Percentiles rank a stretch among this genome's conserved stretches.
Evolutionary conservation across 495 filamentous ascomycete genomes (phyloP).

Genomic region (Schizothecium vesticola): DNA sequence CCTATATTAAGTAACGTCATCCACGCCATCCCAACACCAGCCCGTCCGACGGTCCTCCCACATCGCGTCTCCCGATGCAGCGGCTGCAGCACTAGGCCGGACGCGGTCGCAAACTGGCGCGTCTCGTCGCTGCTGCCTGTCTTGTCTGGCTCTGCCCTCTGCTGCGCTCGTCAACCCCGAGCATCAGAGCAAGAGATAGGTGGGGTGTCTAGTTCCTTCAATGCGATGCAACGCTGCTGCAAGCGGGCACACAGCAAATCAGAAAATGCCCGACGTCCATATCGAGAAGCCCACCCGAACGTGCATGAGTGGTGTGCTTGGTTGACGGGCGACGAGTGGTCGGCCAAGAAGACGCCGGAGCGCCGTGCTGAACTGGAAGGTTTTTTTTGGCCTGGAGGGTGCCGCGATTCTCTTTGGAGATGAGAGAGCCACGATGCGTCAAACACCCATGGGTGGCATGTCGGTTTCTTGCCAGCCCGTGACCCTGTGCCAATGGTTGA

Average conservation of each 20-base stretch:
- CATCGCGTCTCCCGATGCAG: slow-evolving; percentile 6
- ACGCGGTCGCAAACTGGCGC: background rate
- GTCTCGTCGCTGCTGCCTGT: background rate
- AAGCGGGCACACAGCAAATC: slow-evolving; percentile 24
- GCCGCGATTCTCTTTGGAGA: background rate
- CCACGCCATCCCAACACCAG: background rate
- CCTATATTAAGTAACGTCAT: slow-evolving; percentile 36
- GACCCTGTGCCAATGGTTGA: background rate
- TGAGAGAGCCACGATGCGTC: background rate
- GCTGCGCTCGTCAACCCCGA: background rate
- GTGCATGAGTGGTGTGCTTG: slow-evolving; percentile 4
- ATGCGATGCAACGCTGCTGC: slow-evolving; percentile 19
- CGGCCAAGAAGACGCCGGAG: background rate
- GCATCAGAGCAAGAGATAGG: background rate
- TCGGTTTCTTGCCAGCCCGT: background rate
- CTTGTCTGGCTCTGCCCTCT: background rate
- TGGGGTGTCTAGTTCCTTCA: slow-evolving; percentile 7
- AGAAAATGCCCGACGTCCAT: slow-evolving; percentile 34
- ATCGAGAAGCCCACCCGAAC: slow-evolving; percentile 22
- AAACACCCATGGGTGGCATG: background rate
- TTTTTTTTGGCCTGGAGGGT: background rate
- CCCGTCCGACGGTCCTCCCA: background rate
- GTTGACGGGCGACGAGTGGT: background rate
- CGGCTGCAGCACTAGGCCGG: slow-evolving; percentile 1
- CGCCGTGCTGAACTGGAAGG: background rate